phyloP scores from a whole-genome alignment of 352 stramenopile species.

The Globisporangium paddicum region DNA sequence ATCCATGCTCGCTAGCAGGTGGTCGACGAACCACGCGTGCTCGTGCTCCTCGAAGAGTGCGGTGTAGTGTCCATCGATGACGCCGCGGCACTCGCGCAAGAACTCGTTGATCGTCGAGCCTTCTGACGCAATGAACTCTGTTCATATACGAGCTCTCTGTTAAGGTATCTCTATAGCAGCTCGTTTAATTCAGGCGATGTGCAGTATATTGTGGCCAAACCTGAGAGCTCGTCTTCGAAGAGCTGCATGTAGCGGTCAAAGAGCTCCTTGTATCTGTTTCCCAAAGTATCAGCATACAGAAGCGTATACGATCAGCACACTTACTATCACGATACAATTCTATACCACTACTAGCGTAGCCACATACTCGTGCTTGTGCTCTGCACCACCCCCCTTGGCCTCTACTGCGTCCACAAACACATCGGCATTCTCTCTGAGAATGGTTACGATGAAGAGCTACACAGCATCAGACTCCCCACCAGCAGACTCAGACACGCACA shows the following conservation, averaged over 20 bases:
- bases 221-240: conserved; percentile 64
- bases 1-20: conserved; percentile 73
- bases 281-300: neutral
- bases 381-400: conserved; percentile 48
- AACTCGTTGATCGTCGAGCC: conserved; percentile 59
- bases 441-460: neutral
- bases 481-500: neutral
- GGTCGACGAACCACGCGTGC: conserved; percentile 72
- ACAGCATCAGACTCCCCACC: neutral
- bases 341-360: neutral
- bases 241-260: conserved; percentile 69
- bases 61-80: conserved; percentile 57
- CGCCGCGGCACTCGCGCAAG: conserved; percentile 64
- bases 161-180: neutral
- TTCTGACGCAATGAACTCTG: conserved; percentile 68
- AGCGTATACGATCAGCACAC: neutral
- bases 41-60: conserved; percentile 57
- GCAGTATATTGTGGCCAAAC: neutral
- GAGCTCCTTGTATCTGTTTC: conserved; percentile 58
- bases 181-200: neutral
- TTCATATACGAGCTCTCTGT: neutral
- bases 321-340: no score
- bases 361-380: conserved; percentile 74
- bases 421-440: conserved; percentile 52
- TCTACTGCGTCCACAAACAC: conserved; percentile 55